Evolutionary conservation across 2,329 filamentous ascomycete genomes (phyloP), one percentile per base, ranked within the genome.

Genomic region (Nannizzia gypsea): DNA sequence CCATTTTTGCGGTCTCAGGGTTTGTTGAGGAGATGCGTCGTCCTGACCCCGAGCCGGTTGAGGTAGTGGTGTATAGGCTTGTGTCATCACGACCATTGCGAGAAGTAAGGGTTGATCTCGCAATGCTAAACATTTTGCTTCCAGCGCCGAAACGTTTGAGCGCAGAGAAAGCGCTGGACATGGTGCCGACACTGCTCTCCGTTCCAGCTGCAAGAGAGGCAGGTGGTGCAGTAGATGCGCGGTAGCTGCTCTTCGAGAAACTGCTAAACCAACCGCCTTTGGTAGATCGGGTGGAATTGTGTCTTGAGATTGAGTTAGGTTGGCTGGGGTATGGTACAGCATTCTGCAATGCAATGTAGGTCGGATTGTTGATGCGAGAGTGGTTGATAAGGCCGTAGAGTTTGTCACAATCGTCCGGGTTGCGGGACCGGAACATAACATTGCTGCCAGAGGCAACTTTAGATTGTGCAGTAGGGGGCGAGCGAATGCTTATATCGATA

Each of bases 401-500:
- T 38, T 82, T 81, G 64, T 88, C 85, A 69, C 91, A 95, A 63
- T 96, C 92, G 48, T 84, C 81, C 1, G 84, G 80, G 54, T 82
- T 88, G 46, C 86, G 79, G 55, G 89, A 89, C 46, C 93, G 87
- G 81, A 97, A 93, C 78, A 95, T 92, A 75, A 96, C 89, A 70
- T 95, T 93, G 67, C 85, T 86, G 57, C 86, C 81, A 69, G 75
- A 40, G 81, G 54, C 48, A 61, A 79, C 81, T 66, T 83, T 83
- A 3, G 88, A 90, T 63, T 88, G 83, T 36, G 80, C 71, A 5
- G 88, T 87, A 26, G 91, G 87, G 1, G 89, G 89, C 5, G 92
- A 96, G 56, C 90, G 87, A 64, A 99, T 89, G 65, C 95, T 93
- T 59, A 99, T 89, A 71, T 99, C 93, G 34, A 99, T 83, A 2